Percentiles rank a stretch among this genome's conserved stretches.
Conservation (phyloP, 257 asterid genomes). For the Ilex aquifolium region DNA sequence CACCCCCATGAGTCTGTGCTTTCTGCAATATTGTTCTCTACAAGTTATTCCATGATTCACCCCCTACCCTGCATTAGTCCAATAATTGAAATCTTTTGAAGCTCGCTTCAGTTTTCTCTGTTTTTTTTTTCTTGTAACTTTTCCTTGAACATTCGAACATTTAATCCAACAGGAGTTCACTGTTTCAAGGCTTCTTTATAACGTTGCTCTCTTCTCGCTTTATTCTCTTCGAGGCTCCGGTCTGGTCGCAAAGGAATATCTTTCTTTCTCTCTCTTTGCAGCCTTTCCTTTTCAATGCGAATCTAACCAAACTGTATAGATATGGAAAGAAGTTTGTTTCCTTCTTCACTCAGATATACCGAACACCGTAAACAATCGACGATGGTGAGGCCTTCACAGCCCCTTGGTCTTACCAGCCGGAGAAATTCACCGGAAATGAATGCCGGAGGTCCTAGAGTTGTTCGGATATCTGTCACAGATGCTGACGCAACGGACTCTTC, state of each 20-base stretch:
- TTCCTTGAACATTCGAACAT: too few species aligned
- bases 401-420: neutral
- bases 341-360: slow-evolving; percentile 20
- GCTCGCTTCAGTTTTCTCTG: too few species aligned
- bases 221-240: neutral
- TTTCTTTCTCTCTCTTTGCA: neutral
- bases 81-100: too few species aligned
- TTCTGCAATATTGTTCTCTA: neutral
- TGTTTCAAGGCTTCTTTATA: too few species aligned
- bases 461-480: slow-evolving; percentile 24
- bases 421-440: neutral
- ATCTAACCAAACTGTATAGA: neutral
- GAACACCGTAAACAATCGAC: slow-evolving; percentile 15
- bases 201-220: neutral
- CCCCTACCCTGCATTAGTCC: neutral
- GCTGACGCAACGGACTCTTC: slow-evolving; percentile 26
- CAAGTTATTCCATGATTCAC: neutral
- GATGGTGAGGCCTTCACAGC: neutral
- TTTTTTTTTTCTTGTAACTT: too few species aligned
- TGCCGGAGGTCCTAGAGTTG: slow-evolving; percentile 6
- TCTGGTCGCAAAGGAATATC: neutral
- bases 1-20: neutral
- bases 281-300: neutral
- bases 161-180: too few species aligned
- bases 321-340: neutral